Evolutionary conservation across 139 green algal species (phyloP).

Genomic region (Coccomyxa sp.): DNA sequence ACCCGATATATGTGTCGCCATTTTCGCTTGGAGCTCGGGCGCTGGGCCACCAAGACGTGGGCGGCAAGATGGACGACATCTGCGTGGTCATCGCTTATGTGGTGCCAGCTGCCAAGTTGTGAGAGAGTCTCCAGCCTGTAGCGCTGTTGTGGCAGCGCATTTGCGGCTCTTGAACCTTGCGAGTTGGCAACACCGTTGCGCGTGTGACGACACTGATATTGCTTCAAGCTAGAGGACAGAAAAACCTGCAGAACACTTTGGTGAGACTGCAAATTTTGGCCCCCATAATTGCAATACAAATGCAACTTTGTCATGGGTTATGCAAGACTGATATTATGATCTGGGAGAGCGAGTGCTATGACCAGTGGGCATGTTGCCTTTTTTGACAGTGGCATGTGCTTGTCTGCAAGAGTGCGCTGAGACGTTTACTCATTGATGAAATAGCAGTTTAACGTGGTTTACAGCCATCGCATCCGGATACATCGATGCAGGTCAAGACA

Average conservation of each 20-base stretch:
- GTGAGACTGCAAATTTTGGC: not conserved
- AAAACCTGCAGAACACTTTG: not conserved
- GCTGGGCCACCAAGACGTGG: constrained; percentile 25
- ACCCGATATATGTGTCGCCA: constrained; percentile 67
- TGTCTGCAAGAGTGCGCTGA: too few species aligned
- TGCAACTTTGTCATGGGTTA: not conserved
- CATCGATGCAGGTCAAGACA: too few species aligned
- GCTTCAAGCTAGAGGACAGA: too few species aligned
- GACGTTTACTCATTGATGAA: too few species aligned
- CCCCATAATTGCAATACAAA: not conserved
- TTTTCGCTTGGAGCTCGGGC: constrained; percentile 75
- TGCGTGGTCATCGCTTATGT: constrained; percentile 64
- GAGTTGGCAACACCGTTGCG: too few species aligned
- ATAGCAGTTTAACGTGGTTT: too few species aligned
- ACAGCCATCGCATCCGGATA: too few species aligned
- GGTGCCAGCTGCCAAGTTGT: not conserved
- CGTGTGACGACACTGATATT: not conserved
- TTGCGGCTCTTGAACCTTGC: not conserved
- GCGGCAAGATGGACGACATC: constrained; percentile 90
- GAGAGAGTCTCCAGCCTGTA: not conserved
- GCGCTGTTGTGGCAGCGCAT: not conserved
- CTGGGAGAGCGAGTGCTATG: too few species aligned
- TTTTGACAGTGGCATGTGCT: too few species aligned
- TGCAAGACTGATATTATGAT: not conserved
- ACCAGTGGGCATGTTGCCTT: too few species aligned